Evolutionary conservation across 352 stramenopile species (phyloP), one percentile per base, ranked within the genome.

Genomic region (Thraustochytrium striatum): DNA sequence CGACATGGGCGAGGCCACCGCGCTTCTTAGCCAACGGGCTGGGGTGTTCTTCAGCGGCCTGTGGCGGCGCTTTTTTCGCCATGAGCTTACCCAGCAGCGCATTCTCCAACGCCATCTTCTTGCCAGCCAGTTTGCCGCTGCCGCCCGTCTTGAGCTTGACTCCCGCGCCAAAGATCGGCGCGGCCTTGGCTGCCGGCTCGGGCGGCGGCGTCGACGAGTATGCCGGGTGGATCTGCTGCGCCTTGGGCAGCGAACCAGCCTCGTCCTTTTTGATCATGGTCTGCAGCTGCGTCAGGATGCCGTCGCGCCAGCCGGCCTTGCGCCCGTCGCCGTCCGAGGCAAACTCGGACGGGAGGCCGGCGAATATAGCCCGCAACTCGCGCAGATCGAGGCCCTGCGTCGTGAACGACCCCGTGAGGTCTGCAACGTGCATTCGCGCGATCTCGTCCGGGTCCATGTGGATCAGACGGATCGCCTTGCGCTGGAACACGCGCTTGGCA

Each of bases 301-400:
- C 33, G 9, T 80, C 58, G 30, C 80, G 50, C 82, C 82, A 85
- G 38, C 61, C 72, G 3, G 82, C 78, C 61, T 86, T 86, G 1
- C 69, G 75, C 32, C 69, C 82, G 44, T 86, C 83, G 28, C 30
- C 35, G 53, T 86, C 83, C 52, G 83, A 41, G 13, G 79, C 78
- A 30, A 86, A 85, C 33, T 79, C 73, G 25, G 78, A 3, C 2
- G 83, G 83, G 19, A 86, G 53, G 7, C 43, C 35, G 9, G 69
- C 62, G 43, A 82, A 85, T 3, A 85, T 44, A 11, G 83, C 83
- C 2, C 79, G 58, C 19, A 85, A 19, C 68, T 85, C 83, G n/a
- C 72, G 55, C 52, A 84, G 35, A 44, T 85, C 83, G 28, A 86
- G 81, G 39, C 81, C 62, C 44, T 86, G 61, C 36, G 78, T 81